A percentile compares a stretch with the other conserved stretches of the same genome.
Evolutionary conservation across 192 early-diverging fungal genomes (phyloP).

Genomic region (Backusella westeae): DNA sequence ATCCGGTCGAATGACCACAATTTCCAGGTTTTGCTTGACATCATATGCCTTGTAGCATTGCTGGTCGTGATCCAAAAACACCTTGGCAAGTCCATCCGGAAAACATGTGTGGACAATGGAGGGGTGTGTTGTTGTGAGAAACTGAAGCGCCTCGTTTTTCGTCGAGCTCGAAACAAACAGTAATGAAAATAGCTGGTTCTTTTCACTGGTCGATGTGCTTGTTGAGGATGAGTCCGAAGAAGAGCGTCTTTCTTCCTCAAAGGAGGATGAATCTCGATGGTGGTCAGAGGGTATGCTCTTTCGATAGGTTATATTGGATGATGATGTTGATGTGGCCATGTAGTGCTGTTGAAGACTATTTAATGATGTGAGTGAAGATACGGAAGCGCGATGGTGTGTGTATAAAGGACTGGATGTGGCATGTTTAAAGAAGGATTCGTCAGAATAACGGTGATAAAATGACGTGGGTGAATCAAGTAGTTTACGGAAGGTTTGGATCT

Average conservation of each 20-base stretch:
- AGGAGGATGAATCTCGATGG: background rate
- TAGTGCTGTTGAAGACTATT: background rate
- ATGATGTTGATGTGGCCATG: background rate
- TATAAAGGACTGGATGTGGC: background rate
- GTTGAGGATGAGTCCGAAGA: background rate
- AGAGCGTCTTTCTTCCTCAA: background rate
- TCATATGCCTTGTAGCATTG: slow-evolving; percentile 16
- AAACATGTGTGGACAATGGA: slow-evolving; percentile 4
- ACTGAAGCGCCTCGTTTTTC: background rate
- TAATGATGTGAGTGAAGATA: background rate
- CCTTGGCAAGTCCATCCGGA: slow-evolving; percentile 14
- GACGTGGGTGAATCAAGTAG: slow-evolving; percentile 16
- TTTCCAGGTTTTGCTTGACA: background rate
- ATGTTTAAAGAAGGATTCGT: background rate
- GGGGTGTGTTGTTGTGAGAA: slow-evolving; percentile 6
- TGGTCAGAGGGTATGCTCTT: background rate
- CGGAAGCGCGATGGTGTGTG: background rate
- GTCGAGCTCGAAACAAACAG: slow-evolving; percentile 15
- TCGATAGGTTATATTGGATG: background rate
- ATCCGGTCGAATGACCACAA: slow-evolving; percentile 25
- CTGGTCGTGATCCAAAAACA: slow-evolving; percentile 28
- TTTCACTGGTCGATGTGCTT: background rate
- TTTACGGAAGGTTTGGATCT: background rate
- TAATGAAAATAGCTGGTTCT: background rate
- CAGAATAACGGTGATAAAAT: slow-evolving; percentile 12